Base-by-base conservation (phyloP, 2,329 filamentous ascomycete genomes). In the Dothistroma pini region DNA sequence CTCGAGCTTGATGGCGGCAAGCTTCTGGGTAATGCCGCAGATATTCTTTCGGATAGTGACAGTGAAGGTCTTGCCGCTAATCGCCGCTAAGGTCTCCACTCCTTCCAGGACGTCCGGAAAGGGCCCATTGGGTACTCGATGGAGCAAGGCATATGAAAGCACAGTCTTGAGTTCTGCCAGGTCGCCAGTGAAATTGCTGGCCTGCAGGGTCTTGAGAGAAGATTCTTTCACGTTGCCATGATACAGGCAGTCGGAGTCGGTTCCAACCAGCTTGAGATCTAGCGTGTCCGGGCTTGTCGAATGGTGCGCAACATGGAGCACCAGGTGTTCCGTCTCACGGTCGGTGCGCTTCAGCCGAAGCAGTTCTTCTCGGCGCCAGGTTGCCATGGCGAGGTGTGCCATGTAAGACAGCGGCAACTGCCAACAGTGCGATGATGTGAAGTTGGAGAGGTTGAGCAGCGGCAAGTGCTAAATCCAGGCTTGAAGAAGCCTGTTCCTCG, bases 21-120 rank as follows among this genome's bases (percentile, higher is more conserved):
- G 81, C 31, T 81, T 84, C 86, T 89, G 86, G 61, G 86, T 89
- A 67, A 91, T 89, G 49, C 86, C 87, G 64, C 86, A 81, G 44
- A 88, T 81, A 59, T 85, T 83, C 70, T 86, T 87, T 54, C 86
- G 83, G 60, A 92, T 77, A 7, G 83, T 84, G 63, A 93, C 80
- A 19, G 80, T 81, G n/a, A 90, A 78, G 1, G 78, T 79, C 21
- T 77, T 72, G 51, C 79, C 78, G 53, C 72, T 73, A 51, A 89
- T 78, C 4, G 84, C 80, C 22, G 87, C 88, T 21, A 85, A 76
- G 57, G 76, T 70, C 65, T 89, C 84, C 25, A 89, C 80, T 61
- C 83, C 82, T 19, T 81, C 75, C 50, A 82, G 70, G 12, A 79
- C 74, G 49, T 80, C 76, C 57, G 76, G 75, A n/a, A 82, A 56